These are phyloP conservation scores for Stephania yunnanensis DNA, from an alignment of 164 flowering plant genomes.

Conservation along the genomic window DNA sequence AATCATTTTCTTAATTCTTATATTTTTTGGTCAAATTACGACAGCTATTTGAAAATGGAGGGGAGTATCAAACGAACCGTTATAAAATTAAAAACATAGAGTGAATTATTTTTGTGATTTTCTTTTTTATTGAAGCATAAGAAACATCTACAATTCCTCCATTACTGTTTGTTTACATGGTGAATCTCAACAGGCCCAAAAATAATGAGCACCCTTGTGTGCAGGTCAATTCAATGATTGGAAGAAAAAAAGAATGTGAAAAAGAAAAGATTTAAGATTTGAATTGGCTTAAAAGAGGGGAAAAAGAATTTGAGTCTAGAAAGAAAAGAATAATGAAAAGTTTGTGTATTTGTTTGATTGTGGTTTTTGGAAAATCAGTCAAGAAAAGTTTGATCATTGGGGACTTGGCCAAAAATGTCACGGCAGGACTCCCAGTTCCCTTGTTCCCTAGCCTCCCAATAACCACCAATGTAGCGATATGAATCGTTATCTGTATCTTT, in stretches of 20 bases:
- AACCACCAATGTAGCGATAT: slow-evolving; percentile 39
- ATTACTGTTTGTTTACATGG: neutral
- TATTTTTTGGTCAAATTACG: too few relatives aligned
- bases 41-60: too few relatives aligned
- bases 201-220: neutral
- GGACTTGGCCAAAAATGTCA: slow-evolving; percentile 41
- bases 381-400: slow-evolving; percentile 12
- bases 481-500: slow-evolving; percentile 27
- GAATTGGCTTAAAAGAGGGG: neutral
- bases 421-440: slow-evolving; percentile 40
- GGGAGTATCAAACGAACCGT: too few relatives aligned
- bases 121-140: neutral
- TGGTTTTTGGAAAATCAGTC: slow-evolving; percentile 1
- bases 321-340: neutral
- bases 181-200: neutral
- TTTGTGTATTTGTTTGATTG: neutral
- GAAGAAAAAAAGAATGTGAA: neutral
- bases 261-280: neutral
- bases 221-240: neutral
- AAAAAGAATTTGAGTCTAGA: neutral
- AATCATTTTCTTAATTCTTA: too few relatives aligned
- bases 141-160: neutral
- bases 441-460: slow-evolving; percentile 42
- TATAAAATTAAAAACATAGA: too few relatives aligned
- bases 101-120: too few relatives aligned